A percentile compares a stretch with the other conserved stretches of the same genome.
phyloP scores from a whole-genome alignment of 768 basidiomycete genomes.

The Pulveroboletus sp. region DNA sequence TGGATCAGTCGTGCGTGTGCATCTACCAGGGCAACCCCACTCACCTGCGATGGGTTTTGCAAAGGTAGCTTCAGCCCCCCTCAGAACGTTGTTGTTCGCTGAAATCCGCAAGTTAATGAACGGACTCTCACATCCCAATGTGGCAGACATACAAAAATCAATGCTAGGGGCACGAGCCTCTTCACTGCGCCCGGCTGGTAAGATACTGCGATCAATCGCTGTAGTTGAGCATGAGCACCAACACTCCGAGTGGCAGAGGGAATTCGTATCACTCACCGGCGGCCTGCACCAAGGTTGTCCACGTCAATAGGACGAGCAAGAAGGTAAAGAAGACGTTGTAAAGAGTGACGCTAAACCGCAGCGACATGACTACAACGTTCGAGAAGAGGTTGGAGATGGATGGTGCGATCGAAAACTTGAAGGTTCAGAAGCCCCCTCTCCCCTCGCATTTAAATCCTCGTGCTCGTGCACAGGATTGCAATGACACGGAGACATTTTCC shows the following conservation, averaged over 20 bases:
- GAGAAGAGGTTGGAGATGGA: neutral
- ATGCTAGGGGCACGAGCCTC: neutral
- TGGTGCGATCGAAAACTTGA: neutral
- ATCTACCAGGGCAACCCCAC: too few species aligned
- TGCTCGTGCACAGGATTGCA: conserved; percentile 2
- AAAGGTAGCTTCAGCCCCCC: neutral
- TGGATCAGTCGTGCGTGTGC: neutral
- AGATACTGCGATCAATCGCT: conserved; percentile 3
- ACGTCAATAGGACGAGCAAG: conserved; percentile 3
- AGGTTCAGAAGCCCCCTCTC: neutral
- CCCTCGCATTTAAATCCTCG: conserved; percentile 4
- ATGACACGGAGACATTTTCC: neutral
- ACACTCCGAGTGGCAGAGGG: neutral
- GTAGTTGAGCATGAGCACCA: neutral
- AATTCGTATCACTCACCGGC: conserved; percentile 3
- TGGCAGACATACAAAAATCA: conserved; percentile 1
- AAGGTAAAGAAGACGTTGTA: neutral
- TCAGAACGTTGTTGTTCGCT: neutral
- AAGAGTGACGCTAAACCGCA: neutral
- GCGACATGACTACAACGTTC: conserved; percentile 1
- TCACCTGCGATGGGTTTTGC: too few species aligned
- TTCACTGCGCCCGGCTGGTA: neutral
- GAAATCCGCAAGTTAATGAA: neutral
- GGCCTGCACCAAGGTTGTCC: conserved; percentile 1
- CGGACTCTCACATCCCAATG: neutral